Evolutionary conservation across 371 early-diverging fungal genomes (phyloP), one percentile per base, ranked within the genome.

Genomic region (Apophysomyces ossiformis): DNA sequence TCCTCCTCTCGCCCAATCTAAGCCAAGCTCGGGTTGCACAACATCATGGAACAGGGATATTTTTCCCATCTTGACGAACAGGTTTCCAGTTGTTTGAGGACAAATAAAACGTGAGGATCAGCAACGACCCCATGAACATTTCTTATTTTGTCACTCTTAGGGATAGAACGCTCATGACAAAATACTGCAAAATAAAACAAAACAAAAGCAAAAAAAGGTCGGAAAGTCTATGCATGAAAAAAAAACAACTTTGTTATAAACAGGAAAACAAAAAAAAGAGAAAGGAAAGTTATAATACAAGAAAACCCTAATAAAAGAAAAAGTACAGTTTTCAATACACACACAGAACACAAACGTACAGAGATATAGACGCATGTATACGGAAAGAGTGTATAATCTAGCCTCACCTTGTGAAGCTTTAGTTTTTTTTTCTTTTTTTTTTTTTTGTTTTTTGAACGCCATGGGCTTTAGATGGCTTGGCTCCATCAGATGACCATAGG

Each of bases 61-160:
- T 50, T 50, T 50, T 18, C 11, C 54, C 21, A 50, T 50, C 54
- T 50, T 50, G 54, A 50, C 54, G 54, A 50, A 50, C 54, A n/a
- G 54, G 54, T 50, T 50, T 50, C 21, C 21, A 50, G 21, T 21
- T 50, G 54, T 50, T 50, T 50, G 54, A 50, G 54, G 54, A 50
- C 21, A 50, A 50, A 50, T 11, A 50, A 50, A 50, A 50, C 54
- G 54, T 50, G 54, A 7, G 18, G 54, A 50, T 50, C 54, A 50
- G 54, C 54, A 50, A 50, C 11, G 8, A 32, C 54, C 54, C 54
- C 54, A 50, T 50, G 54, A 21, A 21, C 54, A 50, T 50, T 50
- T 50, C 54, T 50, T 21, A 9, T 50, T 50, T 50, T 50, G 54
- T 50, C 16, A 21, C 21, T 50, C 5, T 21, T 50, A 50, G 21